Conservation (phyloP, 169 alveolate species). For the Blepharisma undulans region DNA sequence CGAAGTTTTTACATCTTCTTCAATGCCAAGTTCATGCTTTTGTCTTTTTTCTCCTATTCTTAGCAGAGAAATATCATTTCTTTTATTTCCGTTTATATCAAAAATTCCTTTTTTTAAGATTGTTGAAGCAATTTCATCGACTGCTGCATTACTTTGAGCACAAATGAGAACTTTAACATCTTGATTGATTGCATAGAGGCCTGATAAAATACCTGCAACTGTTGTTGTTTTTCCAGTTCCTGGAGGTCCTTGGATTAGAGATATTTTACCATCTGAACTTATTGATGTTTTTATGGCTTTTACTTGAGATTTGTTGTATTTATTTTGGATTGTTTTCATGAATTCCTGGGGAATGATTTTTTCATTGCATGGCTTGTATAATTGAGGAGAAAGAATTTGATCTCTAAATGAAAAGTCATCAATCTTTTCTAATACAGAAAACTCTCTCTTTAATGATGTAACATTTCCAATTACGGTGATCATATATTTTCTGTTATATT, state of each 20-base stretch:
- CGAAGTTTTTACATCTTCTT: neutral
- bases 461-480: neutral
- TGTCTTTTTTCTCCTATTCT: constrained; percentile 68
- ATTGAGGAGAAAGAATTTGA: neutral
- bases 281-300: neutral
- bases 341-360: neutral
- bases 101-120: constrained; percentile 52
- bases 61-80: constrained; percentile 57
- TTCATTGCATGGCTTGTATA: neutral
- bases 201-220: constrained; percentile 88
- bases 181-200: constrained; percentile 34
- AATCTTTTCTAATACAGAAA: neutral
- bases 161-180: constrained; percentile 83
- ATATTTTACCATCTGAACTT: neutral
- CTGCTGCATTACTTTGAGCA: constrained; percentile 96
- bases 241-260: constrained; percentile 53
- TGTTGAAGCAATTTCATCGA: constrained; percentile 89
- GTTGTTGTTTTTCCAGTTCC: constrained; percentile 83
- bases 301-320: neutral
- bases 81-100: constrained; percentile 56
- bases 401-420: neutral
- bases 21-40: neutral
- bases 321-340: neutral
- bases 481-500: neutral
- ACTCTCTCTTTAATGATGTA: neutral